These are phyloP conservation scores for Conticribra guillardii DNA, from an alignment of 108 stramenopile genomes.

Conservation along the genomic window DNA sequence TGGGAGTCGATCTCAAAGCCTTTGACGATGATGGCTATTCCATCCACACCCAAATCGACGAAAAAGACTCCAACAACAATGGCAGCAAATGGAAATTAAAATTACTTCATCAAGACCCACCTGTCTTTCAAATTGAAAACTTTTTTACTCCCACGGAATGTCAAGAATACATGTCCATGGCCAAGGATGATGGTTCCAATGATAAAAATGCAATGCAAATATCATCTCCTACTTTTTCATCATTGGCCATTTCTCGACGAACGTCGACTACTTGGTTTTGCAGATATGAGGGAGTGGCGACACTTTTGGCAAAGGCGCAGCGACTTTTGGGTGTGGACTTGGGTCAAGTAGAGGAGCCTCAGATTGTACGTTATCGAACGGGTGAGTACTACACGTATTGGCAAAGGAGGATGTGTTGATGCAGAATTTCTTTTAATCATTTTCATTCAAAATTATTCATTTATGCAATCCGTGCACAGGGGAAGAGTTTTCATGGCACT, in stretches of 20 bases:
- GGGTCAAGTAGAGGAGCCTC: conserved; percentile 75
- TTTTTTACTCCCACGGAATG: conserved; percentile 74
- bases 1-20: conserved; percentile 47
- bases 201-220: conserved; percentile 48
- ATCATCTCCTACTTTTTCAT: conserved; percentile 65
- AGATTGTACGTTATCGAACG: conserved; percentile 72
- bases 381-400: conserved; percentile 25
- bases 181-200: background rate
- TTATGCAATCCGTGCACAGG: conserved; percentile 12
- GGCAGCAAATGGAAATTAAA: conserved; percentile 47
- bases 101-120: conserved; percentile 74
- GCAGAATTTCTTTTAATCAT: no score
- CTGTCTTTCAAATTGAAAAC: conserved; percentile 72
- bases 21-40: conserved; percentile 69
- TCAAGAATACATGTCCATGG: conserved; percentile 36
- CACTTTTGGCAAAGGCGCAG: conserved; percentile 65
- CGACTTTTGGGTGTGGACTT: conserved; percentile 58
- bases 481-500: conserved; percentile 83
- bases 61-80: conserved; percentile 8
- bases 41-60: conserved; percentile 30
- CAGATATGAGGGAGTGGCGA: conserved; percentile 53
- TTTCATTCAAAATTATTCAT: no score
- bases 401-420: background rate
- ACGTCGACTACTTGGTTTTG: conserved; percentile 89
- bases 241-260: conserved; percentile 57